phyloP scores from a whole-genome alignment of 352 stramenopile genomes.

The Phytophthora agathidicida region DNA sequence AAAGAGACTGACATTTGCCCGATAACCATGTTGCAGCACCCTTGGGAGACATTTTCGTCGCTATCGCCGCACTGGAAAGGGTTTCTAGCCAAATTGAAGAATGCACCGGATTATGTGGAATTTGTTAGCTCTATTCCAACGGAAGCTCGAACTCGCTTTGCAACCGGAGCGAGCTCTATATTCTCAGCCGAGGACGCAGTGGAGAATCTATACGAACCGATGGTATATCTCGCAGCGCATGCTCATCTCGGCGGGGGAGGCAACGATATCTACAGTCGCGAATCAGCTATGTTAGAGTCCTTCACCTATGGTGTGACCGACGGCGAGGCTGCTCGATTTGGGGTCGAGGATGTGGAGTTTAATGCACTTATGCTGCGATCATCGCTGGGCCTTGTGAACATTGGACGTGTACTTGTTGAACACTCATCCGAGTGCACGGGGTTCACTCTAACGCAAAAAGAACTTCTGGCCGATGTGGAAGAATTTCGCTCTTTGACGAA shows the following conservation, averaged over 20 bases:
- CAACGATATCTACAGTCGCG: conserved; percentile 9
- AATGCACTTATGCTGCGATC: conserved; percentile 80
- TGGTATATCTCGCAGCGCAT: conserved; percentile 73
- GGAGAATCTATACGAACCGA: conserved; percentile 76
- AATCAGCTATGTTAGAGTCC: conserved; percentile 4
- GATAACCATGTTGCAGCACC: conserved; percentile 51
- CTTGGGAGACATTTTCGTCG: conserved; percentile 86
- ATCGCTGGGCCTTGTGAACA: conserved; percentile 62
- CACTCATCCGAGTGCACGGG: conserved; percentile 64
- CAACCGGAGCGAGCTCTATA: conserved; percentile 38
- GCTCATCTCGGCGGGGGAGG: not conserved
- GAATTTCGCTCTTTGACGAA: conserved; percentile 30
- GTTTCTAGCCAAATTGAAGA: conserved; percentile 54
- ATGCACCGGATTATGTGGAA: conserved; percentile 44
- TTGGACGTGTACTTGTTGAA: conserved; percentile 64
- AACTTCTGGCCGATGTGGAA: conserved; percentile 53
- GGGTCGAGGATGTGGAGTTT: conserved; percentile 82
- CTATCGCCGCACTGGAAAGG: conserved; percentile 72
- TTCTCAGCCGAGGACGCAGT: conserved; percentile 42
- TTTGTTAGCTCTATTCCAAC: conserved; percentile 56
- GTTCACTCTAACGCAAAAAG: conserved; percentile 46
- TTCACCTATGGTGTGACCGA: not conserved
- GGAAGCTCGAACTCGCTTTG: conserved; percentile 57
- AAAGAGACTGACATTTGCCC: not conserved
- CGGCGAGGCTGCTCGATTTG: conserved; percentile 34